These are phyloP conservation scores for Calcarisporium arbuscula DNA, from an alignment of 2,329 filamentous ascomycete species.

Conservation along the genomic window DNA sequence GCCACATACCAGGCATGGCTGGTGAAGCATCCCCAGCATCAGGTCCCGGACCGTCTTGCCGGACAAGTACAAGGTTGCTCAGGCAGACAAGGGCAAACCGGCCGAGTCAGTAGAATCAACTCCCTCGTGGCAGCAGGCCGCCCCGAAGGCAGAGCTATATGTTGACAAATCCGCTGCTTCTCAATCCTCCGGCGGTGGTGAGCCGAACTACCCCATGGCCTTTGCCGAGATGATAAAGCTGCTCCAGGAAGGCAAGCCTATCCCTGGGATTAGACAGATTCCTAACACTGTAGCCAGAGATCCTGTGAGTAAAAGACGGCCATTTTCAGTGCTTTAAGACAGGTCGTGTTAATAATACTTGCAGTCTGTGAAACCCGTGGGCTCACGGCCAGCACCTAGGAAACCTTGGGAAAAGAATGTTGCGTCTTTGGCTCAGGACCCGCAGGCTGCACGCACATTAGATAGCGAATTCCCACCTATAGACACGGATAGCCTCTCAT, in stretches of 20 bases:
- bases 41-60: conserved; percentile 29
- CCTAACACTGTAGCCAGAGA: conserved; percentile 71
- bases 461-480: conserved; percentile 30
- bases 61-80: conserved; percentile 26
- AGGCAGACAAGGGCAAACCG: no score
- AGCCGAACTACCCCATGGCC: conserved; percentile 70
- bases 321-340: no score
- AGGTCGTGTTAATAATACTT: no score
- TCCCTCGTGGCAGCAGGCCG: conserved; percentile 43
- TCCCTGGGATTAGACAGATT: conserved; percentile 83
- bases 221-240: conserved; percentile 84
- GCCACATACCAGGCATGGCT: conserved; percentile 62
- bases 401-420: conserved; percentile 74
- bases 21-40: conserved; percentile 24
- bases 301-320: conserved; percentile 43
- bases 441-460: conserved; percentile 18
- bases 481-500: conserved; percentile 29
- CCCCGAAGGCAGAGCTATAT: conserved; percentile 40
- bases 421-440: conserved; percentile 10
- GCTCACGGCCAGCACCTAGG: conserved; percentile 38
- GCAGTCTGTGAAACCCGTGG: conserved; percentile 42
- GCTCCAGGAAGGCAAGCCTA: conserved; percentile 72
- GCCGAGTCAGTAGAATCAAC: conserved; percentile 10
- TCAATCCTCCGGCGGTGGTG: conserved; percentile 23
- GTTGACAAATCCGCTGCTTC: conserved; percentile 30